Percentiles rank a stretch among this genome's conserved stretches.
Conservation (phyloP, 129 eudicot genomes). For the Chrysanthemum lavandulifolium region DNA sequence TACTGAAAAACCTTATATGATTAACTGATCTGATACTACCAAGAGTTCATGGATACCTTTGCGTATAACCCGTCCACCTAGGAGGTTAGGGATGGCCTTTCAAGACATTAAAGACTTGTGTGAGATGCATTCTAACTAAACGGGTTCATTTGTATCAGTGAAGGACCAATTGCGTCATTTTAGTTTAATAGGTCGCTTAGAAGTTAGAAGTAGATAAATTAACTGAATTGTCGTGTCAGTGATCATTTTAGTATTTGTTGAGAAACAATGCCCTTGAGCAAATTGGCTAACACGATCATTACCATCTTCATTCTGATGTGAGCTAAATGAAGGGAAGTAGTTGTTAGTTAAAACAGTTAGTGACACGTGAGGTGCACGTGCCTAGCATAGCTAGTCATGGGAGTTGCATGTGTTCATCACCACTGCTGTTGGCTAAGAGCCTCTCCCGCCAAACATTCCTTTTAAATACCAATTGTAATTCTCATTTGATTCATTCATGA, state of each 20-base stretch:
- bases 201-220: neutral
- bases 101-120: neutral
- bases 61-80: conserved; percentile 1
- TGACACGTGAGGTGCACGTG: neutral
- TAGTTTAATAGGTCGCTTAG: neutral
- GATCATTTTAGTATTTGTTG: neutral
- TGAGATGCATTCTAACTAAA: neutral
- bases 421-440: too few species aligned
- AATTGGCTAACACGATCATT: neutral
- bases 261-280: neutral
- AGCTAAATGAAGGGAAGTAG: too few species aligned
- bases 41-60: neutral
- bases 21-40: neutral
- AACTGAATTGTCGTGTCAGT: neutral
- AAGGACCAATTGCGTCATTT: neutral
- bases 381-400: neutral
- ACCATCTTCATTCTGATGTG: neutral
- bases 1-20: neutral
- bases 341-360: neutral
- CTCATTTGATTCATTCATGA: too few species aligned
- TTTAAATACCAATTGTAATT: too few species aligned
- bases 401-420: too few species aligned
- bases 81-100: neutral
- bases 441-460: too few species aligned
- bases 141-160: neutral